Percentiles rank a stretch among this genome's conserved stretches.
Conservation (phyloP, 352 stramenopile species). For the Phytophthora chlamydospora region DNA sequence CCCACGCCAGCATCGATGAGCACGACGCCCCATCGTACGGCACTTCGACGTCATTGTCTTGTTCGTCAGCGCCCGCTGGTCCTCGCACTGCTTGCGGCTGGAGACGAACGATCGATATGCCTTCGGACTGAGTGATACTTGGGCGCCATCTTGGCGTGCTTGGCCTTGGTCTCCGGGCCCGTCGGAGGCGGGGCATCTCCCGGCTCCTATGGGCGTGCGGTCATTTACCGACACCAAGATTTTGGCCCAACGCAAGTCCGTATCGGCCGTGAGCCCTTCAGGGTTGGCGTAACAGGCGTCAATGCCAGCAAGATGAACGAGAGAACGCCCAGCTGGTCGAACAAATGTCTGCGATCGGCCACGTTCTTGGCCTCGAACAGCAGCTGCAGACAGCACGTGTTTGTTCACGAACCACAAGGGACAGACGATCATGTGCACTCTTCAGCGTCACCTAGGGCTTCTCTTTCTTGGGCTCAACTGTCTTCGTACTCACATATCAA, state of each 20-base stretch:
- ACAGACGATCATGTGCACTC: slow-evolving; percentile 59
- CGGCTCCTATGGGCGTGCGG: slow-evolving; percentile 84
- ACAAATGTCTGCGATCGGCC: slow-evolving; percentile 98
- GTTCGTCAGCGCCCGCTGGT: slow-evolving; percentile 75
- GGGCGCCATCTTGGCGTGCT: slow-evolving; percentile 93
- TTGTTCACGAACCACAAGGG: slow-evolving; percentile 93
- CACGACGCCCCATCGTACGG: slow-evolving; percentile 94
- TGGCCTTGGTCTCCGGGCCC: slow-evolving; percentile 56
- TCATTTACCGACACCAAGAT: slow-evolving; percentile 98
- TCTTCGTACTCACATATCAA: slow-evolving; percentile 79
- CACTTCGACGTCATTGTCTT: slow-evolving; percentile 96
- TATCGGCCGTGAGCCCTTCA: slow-evolving; percentile 94
- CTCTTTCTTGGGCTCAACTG: slow-evolving; percentile 20
- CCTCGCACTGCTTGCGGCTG: slow-evolving; percentile 88
- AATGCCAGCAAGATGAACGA: slow-evolving; percentile 98
- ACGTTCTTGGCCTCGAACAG: slow-evolving; percentile 98
- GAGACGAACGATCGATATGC: slow-evolving; percentile 91
- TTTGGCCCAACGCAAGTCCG: slow-evolving; percentile 95
- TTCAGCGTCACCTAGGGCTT: slow-evolving; percentile 29
- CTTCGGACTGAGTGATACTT: slow-evolving; percentile 96
- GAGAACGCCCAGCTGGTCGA: slow-evolving; percentile 99
- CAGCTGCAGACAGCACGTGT: slow-evolving; percentile 99
- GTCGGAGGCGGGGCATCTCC: slow-evolving; percentile 45
- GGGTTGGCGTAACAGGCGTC: slow-evolving; percentile 97
- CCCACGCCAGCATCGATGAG: slow-evolving; percentile 94